Base-by-base conservation (phyloP, 2,329 filamentous ascomycete genomes). In the Calonectria crousiana region DNA sequence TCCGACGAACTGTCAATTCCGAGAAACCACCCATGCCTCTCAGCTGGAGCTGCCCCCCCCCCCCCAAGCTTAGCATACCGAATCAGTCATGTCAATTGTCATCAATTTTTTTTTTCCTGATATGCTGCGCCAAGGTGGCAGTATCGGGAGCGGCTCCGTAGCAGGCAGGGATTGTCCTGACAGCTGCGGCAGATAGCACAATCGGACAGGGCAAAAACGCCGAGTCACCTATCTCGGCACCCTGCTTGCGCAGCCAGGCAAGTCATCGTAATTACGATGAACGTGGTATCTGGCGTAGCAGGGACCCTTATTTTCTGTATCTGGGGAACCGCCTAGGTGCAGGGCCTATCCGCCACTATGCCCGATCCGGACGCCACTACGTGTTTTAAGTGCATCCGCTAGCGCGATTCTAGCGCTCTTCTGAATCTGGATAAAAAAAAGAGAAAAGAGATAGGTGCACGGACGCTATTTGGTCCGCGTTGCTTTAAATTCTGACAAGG, bases 381-480 rank as follows among this genome's bases (percentile, higher is more conserved):
- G 65, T 11, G 32, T 3, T 30, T 36, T 44, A 34, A 34, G 18
- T 60, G 28, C 67, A 16, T 28, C 23, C 34, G 23, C 23, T 62
- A 62, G 56, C n/a, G 56, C 56, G 56, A 62, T 62, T 62, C 56
- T 62, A 62, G 56, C 56, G 56, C 14, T 20, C 52, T 69, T 60
- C 69, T 56, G 32, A 66, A 71, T 66, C 32, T 66, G 69, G 69
- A 71, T 62, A 71, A 71, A 41, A 71, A 71, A 71, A 20, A 56
- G 69, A 71, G 69, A 71, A 71, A 71, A 44, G 28, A 66, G 67
- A 69, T 69, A 69, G n/a, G 51, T 68, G 49, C 49, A 58, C 66
- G 38, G 66, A 58, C 20, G 30, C 10, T 20, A 4, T 32, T 23
- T 30, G 23, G 62, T 26, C 47, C 49, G 52, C 23, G 67, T 64